Base-by-base conservation (phyloP, 805 yeast genomes). In the Wickerhamomyces tratensis region DNA sequence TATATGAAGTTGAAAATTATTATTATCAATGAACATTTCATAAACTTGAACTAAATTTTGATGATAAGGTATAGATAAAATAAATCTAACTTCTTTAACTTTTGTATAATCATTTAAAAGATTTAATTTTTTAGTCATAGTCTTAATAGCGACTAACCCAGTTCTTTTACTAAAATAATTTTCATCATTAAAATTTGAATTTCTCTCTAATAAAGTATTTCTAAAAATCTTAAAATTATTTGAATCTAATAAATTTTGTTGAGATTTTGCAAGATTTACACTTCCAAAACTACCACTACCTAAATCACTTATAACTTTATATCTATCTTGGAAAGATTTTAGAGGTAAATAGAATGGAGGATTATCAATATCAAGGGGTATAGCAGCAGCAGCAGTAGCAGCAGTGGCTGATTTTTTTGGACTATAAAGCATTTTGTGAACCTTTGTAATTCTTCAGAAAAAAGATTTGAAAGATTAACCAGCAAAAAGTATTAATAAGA, bases 281-380 rank as follows among this genome's bases (percentile, higher is more conserved):
- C 72, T 63, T 2, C 94, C 94, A 65, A 85, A 85, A 39, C 86
- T 78, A 1, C 94, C 94, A 43, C 71, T 73, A 1, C 94, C 94
- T 45, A 85, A 61, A 39, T 66, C 68, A 37, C 74, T 68, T 8
- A 82, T 64, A 5, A 67, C 48, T 41, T 69, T 72, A 54, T 79
- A 84, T 37, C 74, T 59, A 7, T 60, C 54, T 4, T 54, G 49
- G 39, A 72, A 58, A 8, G 71, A 54, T 40, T 65, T 68, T 8
- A 76, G 46, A 1, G 80, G 80, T 8, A 71, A 57, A 39, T 57
- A 58, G 33, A 53, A 50, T 0, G 74, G 74, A 2, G 74, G 73
- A 39, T 46, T 44, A 39, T 59, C 43, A 33, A 68, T 38, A 50
- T 69, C 74, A 5, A 62, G 55, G 5, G 74, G 74, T 2, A 54